phyloP scores from a whole-genome alignment of 257 asterid species.

The Nicotiana knightiana region DNA sequence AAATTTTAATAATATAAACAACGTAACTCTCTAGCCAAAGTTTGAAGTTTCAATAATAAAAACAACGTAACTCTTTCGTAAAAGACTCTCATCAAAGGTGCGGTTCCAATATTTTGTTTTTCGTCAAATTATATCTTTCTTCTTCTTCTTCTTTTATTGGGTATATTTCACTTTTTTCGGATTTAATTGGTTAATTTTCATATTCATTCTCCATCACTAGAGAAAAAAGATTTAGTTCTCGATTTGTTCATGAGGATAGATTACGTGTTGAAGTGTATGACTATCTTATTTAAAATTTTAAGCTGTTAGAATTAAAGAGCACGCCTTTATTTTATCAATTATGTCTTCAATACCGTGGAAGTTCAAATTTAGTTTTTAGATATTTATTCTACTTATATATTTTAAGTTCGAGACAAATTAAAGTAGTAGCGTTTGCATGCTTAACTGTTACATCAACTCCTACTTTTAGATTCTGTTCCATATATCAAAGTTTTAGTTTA shows the following conservation, averaged over 20 bases:
- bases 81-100: not conserved
- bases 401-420: not conserved
- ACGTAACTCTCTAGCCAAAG: not conserved
- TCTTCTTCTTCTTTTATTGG: too few species aligned
- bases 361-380: not conserved
- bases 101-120: not conserved
- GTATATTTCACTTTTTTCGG: not conserved
- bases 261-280: too few species aligned
- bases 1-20: too few species aligned
- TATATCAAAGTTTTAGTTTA: not conserved
- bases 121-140: not conserved
- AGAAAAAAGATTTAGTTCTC: not conserved
- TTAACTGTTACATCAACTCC: slow-evolving; percentile 12
- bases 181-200: not conserved
- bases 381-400: not conserved
- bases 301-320: too few species aligned
- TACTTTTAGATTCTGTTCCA: slow-evolving; percentile 1
- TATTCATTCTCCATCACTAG: not conserved
- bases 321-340: too few species aligned
- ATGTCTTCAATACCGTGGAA: not conserved
- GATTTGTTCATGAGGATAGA: too few species aligned
- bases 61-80: not conserved
- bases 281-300: too few species aligned
- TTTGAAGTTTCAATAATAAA: too few species aligned
- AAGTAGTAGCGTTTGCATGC: not conserved